Base-by-base conservation (phyloP, 768 basidiomycete species). In the Lactifluus volemus region DNA sequence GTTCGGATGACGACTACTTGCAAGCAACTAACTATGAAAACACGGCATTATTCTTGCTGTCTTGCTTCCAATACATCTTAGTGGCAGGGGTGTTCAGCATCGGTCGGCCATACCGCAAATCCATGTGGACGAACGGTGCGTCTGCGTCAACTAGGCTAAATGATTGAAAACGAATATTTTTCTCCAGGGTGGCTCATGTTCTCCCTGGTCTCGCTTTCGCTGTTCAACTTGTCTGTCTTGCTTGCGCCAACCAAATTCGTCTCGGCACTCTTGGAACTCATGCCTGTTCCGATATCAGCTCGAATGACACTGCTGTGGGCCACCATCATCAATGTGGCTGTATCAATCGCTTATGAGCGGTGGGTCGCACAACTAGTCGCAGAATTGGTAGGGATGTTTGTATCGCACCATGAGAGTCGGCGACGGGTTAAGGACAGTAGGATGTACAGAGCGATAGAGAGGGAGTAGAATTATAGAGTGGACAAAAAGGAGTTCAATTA, bases 71-170 rank as follows among this genome's bases (percentile, higher is more conserved):
- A 75, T 99, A 99, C 72, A 92, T 98, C 68, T 78, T 98, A 52
- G 91, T 97, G 8, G 97, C 96, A 12, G 96, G 88, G 0, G 93
- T 98, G 0, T 99, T 98, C 76, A 96, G 92, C 71, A 97, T 98
- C 66, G 97, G 97, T 0, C 95, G 95, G 3, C 97, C 97, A 4
- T 99, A 96, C 73, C 84, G 97, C 53, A 89, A 91, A 73, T 81
- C 93, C 29, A 90, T 98, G 81, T 93, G 89, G 84, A 91, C 94
- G 15, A 99, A 99, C 69, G 84, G 95, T 95, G 84, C 70, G 48
- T 55, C 47, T 44, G 38, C 8, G n/a, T 41, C 10, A 10, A 42
- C 41, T 11, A 14, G 21, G 21, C 38, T 49, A 49, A 44, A 52
- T 47, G 30, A 44, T 51, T 59, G 11, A 44, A 34, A 39, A 14